Evolutionary conservation across 1,139 yeast species (phyloP), one percentile per base, ranked within the genome.

Genomic region (Yamadazyma mexicana): DNA sequence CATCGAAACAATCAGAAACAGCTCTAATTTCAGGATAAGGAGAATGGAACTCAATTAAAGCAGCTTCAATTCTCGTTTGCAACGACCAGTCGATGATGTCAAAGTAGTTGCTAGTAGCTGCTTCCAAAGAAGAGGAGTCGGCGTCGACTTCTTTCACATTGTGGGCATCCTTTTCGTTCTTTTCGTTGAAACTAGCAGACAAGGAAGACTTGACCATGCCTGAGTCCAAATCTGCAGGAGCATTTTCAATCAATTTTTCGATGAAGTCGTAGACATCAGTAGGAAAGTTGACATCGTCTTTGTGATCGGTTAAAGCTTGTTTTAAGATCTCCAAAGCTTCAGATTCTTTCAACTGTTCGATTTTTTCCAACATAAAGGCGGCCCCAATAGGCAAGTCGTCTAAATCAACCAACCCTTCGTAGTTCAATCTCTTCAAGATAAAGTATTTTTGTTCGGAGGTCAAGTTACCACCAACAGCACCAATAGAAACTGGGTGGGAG

Each of bases 1-100:
- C 81, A 52, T 79, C 83, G 33, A 57, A 59, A 14, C 81, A 77
- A 37, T 71, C 73, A 22, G 80, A 66, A 23, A 78, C 75, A 8
- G 86, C 69, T 46, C 87, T 66, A 6, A 81, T 84, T 55, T 81
- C 86, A 3, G 82, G 77, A 54, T 81, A 81, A 1, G 84, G 83
- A 1, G 84, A 79, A 54, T 72, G 75, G 51, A 62, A 79, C 38
- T 73, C 64, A 34, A 75, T 59, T 37, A 80, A 52, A 20, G 69
- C 70, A 2, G 81, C 82, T 39, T 67, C 66, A 16, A 70, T 47
- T 42, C 59, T 64, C 4, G 55, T 52, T 46, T 61, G 61, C 33
- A 70, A 56, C 17, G 56, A 55, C 54, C 65, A 62, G 31, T 48
- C 33, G 29, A 39, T 37, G 17, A 56, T 58, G 20, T 38, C 32